These are phyloP conservation scores for Cymodocea nodosa DNA, from an alignment of 116 monocot species.

Conservation along the genomic window DNA sequence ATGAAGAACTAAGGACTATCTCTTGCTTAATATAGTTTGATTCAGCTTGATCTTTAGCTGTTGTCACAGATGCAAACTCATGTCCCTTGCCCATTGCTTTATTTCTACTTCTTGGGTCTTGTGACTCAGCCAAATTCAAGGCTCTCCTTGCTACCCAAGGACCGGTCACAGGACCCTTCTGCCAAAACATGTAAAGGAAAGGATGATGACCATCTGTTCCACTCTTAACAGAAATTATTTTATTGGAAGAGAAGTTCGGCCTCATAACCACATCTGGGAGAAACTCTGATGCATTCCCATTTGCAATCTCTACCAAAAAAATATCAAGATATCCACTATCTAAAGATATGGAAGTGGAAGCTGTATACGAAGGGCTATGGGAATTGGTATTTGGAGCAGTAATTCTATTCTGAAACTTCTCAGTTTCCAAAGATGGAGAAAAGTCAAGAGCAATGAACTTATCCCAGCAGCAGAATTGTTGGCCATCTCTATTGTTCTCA, in stretches of 20 bases:
- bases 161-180: slow-evolving; percentile 62
- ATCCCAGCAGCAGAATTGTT: slow-evolving; percentile 28
- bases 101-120: slow-evolving; percentile 38
- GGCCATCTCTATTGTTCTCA: slow-evolving; percentile 17
- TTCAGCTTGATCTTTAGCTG: slow-evolving; percentile 28
- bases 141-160: slow-evolving; percentile 56
- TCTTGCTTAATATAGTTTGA: slow-evolving; percentile 57
- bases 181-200: slow-evolving; percentile 56
- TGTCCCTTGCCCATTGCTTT: slow-evolving; percentile 37
- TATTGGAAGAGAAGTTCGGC: slow-evolving; percentile 25
- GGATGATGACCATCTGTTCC: slow-evolving; percentile 17
- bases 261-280: neutral
- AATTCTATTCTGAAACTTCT: slow-evolving; percentile 14
- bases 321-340: slow-evolving; percentile 39
- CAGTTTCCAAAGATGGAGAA: slow-evolving; percentile 18
- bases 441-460: slow-evolving; percentile 68
- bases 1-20: slow-evolving; percentile 57
- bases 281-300: slow-evolving; percentile 9
- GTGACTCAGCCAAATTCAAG: slow-evolving; percentile 53
- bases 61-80: slow-evolving; percentile 54
- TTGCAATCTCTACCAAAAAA: slow-evolving; percentile 38
- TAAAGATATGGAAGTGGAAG: slow-evolving; percentile 43
- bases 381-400: slow-evolving; percentile 13
- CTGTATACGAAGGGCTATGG: slow-evolving; percentile 13
- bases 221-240: slow-evolving; percentile 36